These are phyloP conservation scores for Hordeum pubiflorum DNA, from an alignment of 202 grass and related monocot genomes.

Conservation along the genomic window DNA sequence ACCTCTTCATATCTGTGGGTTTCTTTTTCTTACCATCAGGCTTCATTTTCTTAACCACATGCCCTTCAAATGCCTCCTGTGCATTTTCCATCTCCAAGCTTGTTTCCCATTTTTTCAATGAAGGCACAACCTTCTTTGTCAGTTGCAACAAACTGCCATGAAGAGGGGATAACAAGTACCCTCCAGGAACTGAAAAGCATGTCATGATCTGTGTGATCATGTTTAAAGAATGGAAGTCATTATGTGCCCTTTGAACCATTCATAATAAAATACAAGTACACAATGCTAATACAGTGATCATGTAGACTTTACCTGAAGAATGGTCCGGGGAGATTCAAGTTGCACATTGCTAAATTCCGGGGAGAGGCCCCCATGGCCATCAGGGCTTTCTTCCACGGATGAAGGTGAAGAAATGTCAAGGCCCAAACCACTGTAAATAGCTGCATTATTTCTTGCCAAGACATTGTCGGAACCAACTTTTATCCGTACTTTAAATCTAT, in stretches of 20 bases:
- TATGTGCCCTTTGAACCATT: conserved; percentile 12
- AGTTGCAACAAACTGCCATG: conserved; percentile 47
- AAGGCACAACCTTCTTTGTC: conserved; percentile 43
- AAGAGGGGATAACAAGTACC: conserved; percentile 67
- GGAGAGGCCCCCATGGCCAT: conserved; percentile 46
- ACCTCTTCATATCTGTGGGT: conserved; percentile 31
- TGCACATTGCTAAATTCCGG: conserved; percentile 47
- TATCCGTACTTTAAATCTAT: conserved; percentile 86
- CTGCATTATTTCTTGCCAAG: conserved; percentile 67
- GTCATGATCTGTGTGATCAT: conserved; percentile 75
- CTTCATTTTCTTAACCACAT: conserved; percentile 53
- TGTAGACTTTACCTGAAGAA: conserved; percentile 78
- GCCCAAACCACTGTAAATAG: conserved; percentile 88
- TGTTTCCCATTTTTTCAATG: conserved; percentile 48
- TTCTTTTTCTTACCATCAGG: conserved; percentile 50
- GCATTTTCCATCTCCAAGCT: conserved; percentile 22
- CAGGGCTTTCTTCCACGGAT: conserved; percentile 76
- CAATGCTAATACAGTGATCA: conserved; percentile 4
- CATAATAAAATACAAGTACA: neutral
- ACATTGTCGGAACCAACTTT: conserved; percentile 75
- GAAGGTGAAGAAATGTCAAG: conserved; percentile 94
- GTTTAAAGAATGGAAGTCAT: conserved; percentile 20
- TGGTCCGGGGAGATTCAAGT: conserved; percentile 71
- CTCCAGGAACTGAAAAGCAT: conserved; percentile 68
- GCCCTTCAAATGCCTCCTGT: conserved; percentile 35